phyloP scores from a whole-genome alignment of 2,329 filamentous ascomycete species.

The Xenoacremonium recifei region DNA sequence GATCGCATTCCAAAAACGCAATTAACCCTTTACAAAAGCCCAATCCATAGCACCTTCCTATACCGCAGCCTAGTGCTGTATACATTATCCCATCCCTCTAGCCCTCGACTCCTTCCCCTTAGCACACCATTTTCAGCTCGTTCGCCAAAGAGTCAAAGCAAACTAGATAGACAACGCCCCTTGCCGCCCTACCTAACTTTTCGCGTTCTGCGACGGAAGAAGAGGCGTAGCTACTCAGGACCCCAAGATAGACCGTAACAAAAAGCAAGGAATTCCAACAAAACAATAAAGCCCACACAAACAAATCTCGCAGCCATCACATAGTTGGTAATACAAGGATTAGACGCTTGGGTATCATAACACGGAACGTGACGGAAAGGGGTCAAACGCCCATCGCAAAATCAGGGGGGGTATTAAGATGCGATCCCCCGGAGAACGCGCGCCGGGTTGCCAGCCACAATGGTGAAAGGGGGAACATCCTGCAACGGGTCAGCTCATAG shows the following conservation, averaged over 20 bases:
- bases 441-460: conserved; percentile 70
- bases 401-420: conserved; percentile 22
- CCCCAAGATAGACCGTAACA: conserved; percentile 5
- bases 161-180: conserved; percentile 12
- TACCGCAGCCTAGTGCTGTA: too few relatives aligned
- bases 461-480: conserved; percentile 66
- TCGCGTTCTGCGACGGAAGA: background rate
- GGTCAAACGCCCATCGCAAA: conserved; percentile 12
- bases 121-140: conserved; percentile 6
- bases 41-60: conserved; percentile 8
- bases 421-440: conserved; percentile 47
- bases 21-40: conserved; percentile 14
- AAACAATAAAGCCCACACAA: conserved; percentile 19
- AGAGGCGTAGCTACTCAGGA: background rate
- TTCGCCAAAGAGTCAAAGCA: conserved; percentile 8
- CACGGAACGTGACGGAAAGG: conserved; percentile 19
- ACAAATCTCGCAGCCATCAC: too few relatives aligned
- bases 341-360: conserved; percentile 32
- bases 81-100: conserved; percentile 9
- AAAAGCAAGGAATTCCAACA: conserved; percentile 2
- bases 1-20: conserved; percentile 21
- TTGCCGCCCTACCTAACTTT: too few relatives aligned
- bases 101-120: conserved; percentile 1
- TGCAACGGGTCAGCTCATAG: conserved; percentile 16
- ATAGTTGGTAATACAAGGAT: too few relatives aligned